Base-by-base conservation (phyloP, 1,139 yeast genomes). In the Hanseniaspora sp. region DNA sequence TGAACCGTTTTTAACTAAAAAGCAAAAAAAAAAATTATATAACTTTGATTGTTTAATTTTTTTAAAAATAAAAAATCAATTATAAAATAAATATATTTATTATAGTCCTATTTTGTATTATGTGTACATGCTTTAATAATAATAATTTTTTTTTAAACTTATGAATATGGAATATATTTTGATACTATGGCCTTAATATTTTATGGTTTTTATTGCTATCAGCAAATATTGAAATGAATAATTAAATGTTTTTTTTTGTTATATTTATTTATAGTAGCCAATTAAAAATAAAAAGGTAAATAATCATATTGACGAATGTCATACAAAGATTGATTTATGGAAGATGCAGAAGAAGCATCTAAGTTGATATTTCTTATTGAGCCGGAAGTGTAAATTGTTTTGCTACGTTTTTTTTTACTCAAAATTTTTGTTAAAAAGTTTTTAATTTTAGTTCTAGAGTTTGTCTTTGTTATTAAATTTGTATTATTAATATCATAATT, bases 371-470 rank as follows among this genome's bases (percentile, higher is more conserved):
- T 37, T 37, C 39, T 15, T 15, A 2, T 37, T n/a, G 7, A 13
- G 17, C 7, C 13, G 39, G 8, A 3, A 6, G 3, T 33, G 5
- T 33, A 2, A 33, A 8, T 12, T 9, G 12, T 33, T 8, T 12
- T 33, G 13, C 34, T 33, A 33, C 13, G 34, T 11, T 41, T 41
- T 23, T 12, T 41, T 12, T 15, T 29, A 23, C 45, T 41, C 9
- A 41, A 23, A 3, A 41, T 23, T 41, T 13, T 41, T 2, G 45
- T 41, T 12, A 41, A 28, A 23, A 41, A 41, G 45, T 41, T 41
- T 41, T 41, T 41, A 13, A 41, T 28, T n/a, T 41, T 41, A 23
- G 45, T 41, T 41, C 45, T 41, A 28, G 45, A 41, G 33, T 13
- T 41, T 29, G 23, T 5, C 13, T 41, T 41, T 13, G 34, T 15